Base-by-base conservation (phyloP, 1,284 basidiomycete genomes). In the Microbotryomycetes sp. region DNA sequence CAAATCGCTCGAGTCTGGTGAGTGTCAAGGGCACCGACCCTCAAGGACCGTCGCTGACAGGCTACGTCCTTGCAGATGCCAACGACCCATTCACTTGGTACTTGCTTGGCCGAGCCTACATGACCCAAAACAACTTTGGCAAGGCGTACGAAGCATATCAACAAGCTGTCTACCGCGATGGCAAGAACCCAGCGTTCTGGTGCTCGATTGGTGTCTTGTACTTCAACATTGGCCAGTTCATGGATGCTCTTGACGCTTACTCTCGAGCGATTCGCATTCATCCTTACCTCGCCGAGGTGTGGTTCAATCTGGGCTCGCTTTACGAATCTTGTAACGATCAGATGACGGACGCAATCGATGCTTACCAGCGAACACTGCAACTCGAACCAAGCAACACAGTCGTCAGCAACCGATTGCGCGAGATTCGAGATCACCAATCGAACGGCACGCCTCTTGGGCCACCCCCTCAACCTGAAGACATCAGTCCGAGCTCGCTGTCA, bases 301-400 rank as follows among this genome's bases (percentile, higher is more conserved):
- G 96, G 94, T 97, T 93, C 77, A 93, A 98, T 78, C 84, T 98
- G 28, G 96, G 94, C 52, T 90, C 87, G 67, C 81, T 98, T 1
- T 99, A 98, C 76, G 94, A 99, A 77, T 89, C 88, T 67, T 98
- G 94, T 82, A 98, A 98, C 80, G 97, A 98, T 76, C 96, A 98
- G 77, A 92, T 97, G 74, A 87, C 88, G 50, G 96, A 98, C 74
- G 94, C 96, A 31, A 97, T 98, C 73, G 94, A 99, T 71, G 94
- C 96, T 0, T 98, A 99, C 73, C 88, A 89, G 7, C 84, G 92
- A 23, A 92, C 92, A 0, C 84, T 85, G 58, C 92, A 96, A 76
- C 84, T 96, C 31, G 92, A 96, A 74, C 89, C 89, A 0, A 77
- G 76, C 51, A 96, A 94, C 73, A 77, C 78, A 36, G 82, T 85